These are phyloP conservation scores for Apiospora aurea DNA, from an alignment of 2,329 filamentous ascomycete species.

Conservation along the genomic window DNA sequence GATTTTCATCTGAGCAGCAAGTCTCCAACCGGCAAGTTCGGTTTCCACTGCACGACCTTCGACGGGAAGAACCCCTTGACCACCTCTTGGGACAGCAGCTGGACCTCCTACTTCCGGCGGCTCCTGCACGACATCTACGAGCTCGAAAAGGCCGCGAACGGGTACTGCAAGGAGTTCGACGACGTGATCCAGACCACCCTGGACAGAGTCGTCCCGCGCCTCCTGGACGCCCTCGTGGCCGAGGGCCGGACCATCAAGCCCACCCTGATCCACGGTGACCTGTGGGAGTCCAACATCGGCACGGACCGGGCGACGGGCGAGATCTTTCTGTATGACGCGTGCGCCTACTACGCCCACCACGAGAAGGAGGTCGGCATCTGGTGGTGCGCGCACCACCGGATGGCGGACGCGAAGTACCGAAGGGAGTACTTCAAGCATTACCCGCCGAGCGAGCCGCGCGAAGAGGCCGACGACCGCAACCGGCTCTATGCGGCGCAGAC, in stretches of 20 bases:
- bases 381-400: conserved; percentile 30
- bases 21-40: conserved; percentile 35
- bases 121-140: conserved; percentile 33
- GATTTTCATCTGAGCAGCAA: conserved; percentile 33
- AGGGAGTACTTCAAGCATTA: conserved; percentile 34
- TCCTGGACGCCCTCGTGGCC: conserved; percentile 29
- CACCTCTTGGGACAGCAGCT: conserved; percentile 29
- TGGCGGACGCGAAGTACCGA: conserved; percentile 32
- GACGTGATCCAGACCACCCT: conserved; percentile 29
- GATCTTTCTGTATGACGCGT: conserved; percentile 32
- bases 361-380: conserved; percentile 35
- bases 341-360: conserved; percentile 35
- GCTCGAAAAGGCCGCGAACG: conserved; percentile 33
- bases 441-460: conserved; percentile 33
- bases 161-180: conserved; percentile 34
- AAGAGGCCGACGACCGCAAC: conserved; percentile 37
- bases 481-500: conserved; percentile 36
- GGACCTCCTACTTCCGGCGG: conserved; percentile 33
- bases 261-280: conserved; percentile 33
- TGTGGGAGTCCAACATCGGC: conserved; percentile 35
- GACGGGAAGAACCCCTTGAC: conserved; percentile 31
- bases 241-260: conserved; percentile 31
- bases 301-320: conserved; percentile 30
- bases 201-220: conserved; percentile 30
- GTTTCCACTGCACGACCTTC: conserved; percentile 32